Evolutionary conservation across 2,329 filamentous ascomycete species (phyloP).

Genomic region (Neonectria ditissima): DNA sequence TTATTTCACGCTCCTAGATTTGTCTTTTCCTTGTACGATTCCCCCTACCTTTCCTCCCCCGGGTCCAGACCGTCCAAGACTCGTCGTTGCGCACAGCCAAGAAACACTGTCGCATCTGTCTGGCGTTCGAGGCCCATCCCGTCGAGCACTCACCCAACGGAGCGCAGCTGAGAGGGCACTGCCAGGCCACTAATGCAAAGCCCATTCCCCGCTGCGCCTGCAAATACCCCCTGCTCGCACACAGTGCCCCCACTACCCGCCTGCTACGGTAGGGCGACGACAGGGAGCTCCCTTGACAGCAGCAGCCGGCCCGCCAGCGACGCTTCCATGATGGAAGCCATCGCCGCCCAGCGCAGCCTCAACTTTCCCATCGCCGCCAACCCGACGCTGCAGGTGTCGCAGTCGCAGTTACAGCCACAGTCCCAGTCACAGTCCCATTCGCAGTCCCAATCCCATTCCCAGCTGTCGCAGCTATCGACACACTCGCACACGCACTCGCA

Average conservation of each 20-base stretch:
- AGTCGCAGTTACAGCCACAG: constrained; percentile 1
- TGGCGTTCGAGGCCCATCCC: neutral
- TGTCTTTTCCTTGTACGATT: neutral
- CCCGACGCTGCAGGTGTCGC: constrained; percentile 7
- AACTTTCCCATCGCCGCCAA: constrained; percentile 39
- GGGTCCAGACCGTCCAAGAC: neutral
- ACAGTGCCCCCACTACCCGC: constrained; percentile 35
- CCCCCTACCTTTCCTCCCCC: neutral
- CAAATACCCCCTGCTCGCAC: constrained; percentile 25
- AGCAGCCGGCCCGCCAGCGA: constrained; percentile 20
- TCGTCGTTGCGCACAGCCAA: neutral
- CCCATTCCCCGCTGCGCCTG: constrained; percentile 32
- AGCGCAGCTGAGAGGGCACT: constrained; percentile 12
- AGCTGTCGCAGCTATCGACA: no score
- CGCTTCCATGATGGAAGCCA: constrained; percentile 41
- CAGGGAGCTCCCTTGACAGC: constrained; percentile 23
- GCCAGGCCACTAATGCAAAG: constrained; percentile 39
- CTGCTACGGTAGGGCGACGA: constrained; percentile 8
- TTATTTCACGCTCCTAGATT: neutral
- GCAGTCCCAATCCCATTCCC: neutral
- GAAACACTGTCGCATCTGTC: neutral
- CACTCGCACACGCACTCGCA: neutral
- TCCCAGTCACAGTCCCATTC: neutral
- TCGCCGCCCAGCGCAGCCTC: constrained; percentile 40
- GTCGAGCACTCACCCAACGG: neutral